Evolutionary conservation across 2,329 filamentous ascomycete species (phyloP), one percentile per base, ranked within the genome.

Genomic region (Aspergillus brunneoviolaceus): DNA sequence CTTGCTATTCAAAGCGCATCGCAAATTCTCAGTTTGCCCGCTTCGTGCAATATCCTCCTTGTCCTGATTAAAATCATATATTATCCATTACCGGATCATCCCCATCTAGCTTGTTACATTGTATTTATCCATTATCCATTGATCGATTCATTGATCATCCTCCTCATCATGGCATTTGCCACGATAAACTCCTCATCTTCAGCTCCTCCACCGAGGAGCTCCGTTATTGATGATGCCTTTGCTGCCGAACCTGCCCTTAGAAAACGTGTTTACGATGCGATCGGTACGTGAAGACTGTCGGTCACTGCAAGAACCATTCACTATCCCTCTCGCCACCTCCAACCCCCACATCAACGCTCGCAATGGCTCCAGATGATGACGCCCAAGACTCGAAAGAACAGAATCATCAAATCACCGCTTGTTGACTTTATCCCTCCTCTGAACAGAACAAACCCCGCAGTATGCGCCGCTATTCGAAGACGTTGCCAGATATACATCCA

Each of bases 381-480:
- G 12, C 53, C 9, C 11, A 11, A 16, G 29, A 19, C n/a, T 51
- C 9, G 27, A 31, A 31, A 21, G 6, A 19, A 19, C 21, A 31
- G 35, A 48, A 33, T 16, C 31, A 48, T 19, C n/a, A 27, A 42
- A 16, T 63, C 39, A 59, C 61, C 39, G 45, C 48, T n/a, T 9
- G 27, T 23, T 55, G 39, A 55, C 11, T 35, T 35, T 35, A 39
- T 59, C 23, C 63, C 54, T 55, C 16, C 58, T 62, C 21, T 42
- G 23, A 63, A 56, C 65, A 79, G 76, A 66, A 29, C 61, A 64
- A 53, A 73, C 72, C 57, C 77, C 77, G 21, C 74, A 77, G 60
- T 69, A 78, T 59, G 65, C 62, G 58, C 66, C 70, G 56, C 72
- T 83, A 4, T 82, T 83, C 62, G 75, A 80, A 65, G 81, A 83